Evolutionary conservation across 2,329 filamentous ascomycete species (phyloP), one percentile per base, ranked within the genome.

Genomic region (Pseudogymnoascus sp.): DNA sequence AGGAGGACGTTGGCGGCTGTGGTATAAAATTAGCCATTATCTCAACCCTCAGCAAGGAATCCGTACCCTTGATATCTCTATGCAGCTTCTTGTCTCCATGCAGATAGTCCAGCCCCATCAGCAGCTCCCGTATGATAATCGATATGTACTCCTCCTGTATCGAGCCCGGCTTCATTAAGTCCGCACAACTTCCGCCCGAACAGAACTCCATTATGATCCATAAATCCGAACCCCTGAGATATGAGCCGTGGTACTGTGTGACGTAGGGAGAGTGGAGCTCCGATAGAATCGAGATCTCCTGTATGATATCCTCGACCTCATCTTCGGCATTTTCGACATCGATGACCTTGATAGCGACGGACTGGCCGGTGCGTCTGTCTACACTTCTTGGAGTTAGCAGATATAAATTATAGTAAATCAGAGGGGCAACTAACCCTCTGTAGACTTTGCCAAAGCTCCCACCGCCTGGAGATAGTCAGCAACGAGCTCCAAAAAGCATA

Each of bases 171-270:
- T 96, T 96, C 88, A 99, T 90, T 66, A 99, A 79, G 74, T 97
- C 95, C 59, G 91, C 92, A 73, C 95, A 97, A 77, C 93, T 97
- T 4, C 95, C 95, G 21, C 95, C 95, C 1, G 93, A 93, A 77
- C 95, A 99, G 73, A 95, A 99, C 76, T 99, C 95, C 95, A 99
- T 99, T 75, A 97, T 92, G 70, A 99, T 99, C 95, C 95, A 99
- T 71, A 99, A 79, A 78, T 97, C 91, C 2, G 93, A 95, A 23
- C 93, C 95, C 73, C 96, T 96, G 69, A 96, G 86, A 73, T 95
- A 97, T 64, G 93, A 97, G 69, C 95, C 95, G 78, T 96, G 92
- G 80, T 99, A 99, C 76, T 96, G 95, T 40, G 95, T 99, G 67
- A 97, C 93, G 73, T 96, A 96, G 16, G 92, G 92, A 16, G 93